phyloP scores from a whole-genome alignment of 1,284 basidiomycete species.

The Microbotryum lychnidis-dioicae region DNA sequence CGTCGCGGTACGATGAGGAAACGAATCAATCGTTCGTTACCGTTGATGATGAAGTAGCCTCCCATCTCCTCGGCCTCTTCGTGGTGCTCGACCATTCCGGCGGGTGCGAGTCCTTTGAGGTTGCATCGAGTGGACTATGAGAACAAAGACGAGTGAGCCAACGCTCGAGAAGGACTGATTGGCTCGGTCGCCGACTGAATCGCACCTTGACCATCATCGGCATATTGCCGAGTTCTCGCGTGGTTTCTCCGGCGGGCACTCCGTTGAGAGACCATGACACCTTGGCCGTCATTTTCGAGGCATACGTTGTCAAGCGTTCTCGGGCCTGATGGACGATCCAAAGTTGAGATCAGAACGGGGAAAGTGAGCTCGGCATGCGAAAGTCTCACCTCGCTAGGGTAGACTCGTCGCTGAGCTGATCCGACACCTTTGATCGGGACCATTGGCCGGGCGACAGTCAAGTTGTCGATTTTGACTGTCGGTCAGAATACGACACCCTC shows the following conservation, averaged over 20 bases:
- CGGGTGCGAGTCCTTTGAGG: slow-evolving; percentile 71
- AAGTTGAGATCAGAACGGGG: background rate
- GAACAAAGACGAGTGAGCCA: background rate
- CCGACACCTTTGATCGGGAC: slow-evolving; percentile 73
- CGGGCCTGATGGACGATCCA: slow-evolving; percentile 54
- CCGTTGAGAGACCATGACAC: slow-evolving; percentile 77
- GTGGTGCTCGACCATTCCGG: slow-evolving; percentile 76
- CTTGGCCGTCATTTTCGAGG: slow-evolving; percentile 82
- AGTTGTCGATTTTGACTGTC: slow-evolving; percentile 81
- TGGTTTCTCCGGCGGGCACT: slow-evolving; percentile 62
- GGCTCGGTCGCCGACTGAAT: slow-evolving; percentile 27
- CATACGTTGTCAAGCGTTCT: slow-evolving; percentile 85
- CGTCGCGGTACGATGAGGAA: slow-evolving; percentile 86
- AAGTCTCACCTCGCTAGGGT: slow-evolving; percentile 69
- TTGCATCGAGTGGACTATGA: slow-evolving; percentile 89
- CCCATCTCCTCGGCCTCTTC: slow-evolving; percentile 99
- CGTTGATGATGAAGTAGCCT: slow-evolving; percentile 98
- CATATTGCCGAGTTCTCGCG: slow-evolving; percentile 80
- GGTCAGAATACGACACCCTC: background rate
- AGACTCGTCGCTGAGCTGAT: slow-evolving; percentile 68
- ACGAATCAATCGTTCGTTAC: slow-evolving; percentile 96
- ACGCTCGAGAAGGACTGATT: slow-evolving; percentile 7
- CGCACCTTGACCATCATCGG: slow-evolving; percentile 94
- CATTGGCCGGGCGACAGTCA: slow-evolving; percentile 76
- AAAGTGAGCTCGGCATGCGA: too few species aligned